phyloP scores from a whole-genome alignment of 148 eudicot species.

The Simmondsia chinensis region DNA sequence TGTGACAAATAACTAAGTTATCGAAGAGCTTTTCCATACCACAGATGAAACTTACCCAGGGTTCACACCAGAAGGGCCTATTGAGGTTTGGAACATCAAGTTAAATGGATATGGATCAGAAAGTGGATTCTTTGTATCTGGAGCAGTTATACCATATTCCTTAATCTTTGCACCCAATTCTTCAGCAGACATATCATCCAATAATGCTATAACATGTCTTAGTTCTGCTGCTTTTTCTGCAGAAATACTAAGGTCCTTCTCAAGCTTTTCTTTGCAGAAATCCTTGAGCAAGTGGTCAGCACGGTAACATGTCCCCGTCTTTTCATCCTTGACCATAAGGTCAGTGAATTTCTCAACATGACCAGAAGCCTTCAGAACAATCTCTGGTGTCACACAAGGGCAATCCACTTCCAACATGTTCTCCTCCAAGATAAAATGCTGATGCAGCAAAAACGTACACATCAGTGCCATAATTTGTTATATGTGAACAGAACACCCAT shows the following conservation, averaged over 20 bases:
- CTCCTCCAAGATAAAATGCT: constrained; percentile 94
- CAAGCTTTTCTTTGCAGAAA: constrained; percentile 87
- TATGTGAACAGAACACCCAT: no score
- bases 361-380: constrained; percentile 89
- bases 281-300: constrained; percentile 95
- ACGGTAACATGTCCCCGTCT: constrained; percentile 78
- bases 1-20: neutral
- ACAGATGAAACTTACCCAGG: constrained; percentile 67
- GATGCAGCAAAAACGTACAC: constrained; percentile 4
- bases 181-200: constrained; percentile 78
- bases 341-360: constrained; percentile 97
- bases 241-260: constrained; percentile 51
- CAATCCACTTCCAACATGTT: constrained; percentile 98
- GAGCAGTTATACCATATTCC: constrained; percentile 77
- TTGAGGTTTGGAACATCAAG: constrained; percentile 94
- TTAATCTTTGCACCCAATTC: constrained; percentile 84
- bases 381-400: constrained; percentile 96
- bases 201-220: constrained; percentile 66
- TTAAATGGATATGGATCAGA: constrained; percentile 91
- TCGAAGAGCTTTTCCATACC: no score
- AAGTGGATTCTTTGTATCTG: constrained; percentile 87
- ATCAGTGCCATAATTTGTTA: constrained; percentile 5
- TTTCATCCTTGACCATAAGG: constrained; percentile 94
- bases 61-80: constrained; percentile 76
- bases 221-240: constrained; percentile 64